phyloP scores from a whole-genome alignment of 2,329 filamentous ascomycete species.

The Gnomoniopsis sp. region DNA sequence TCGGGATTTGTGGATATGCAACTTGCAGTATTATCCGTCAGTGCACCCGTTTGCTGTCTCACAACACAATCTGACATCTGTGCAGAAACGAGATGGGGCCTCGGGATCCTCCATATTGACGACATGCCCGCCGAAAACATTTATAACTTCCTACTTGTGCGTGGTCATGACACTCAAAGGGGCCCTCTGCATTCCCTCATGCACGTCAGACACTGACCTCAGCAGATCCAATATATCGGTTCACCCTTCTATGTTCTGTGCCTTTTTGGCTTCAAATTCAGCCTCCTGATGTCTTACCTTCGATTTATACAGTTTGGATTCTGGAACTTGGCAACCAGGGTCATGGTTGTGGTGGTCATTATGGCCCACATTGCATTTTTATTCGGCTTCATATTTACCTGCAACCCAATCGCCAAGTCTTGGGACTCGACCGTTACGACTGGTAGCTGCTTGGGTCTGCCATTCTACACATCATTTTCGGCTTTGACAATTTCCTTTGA shows the following conservation, averaged over 20 bases:
- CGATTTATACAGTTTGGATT: conserved; percentile 20
- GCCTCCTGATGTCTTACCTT: neutral
- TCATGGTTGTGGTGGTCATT: conserved; percentile 31
- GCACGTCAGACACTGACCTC: neutral
- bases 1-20: conserved; percentile 4
- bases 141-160: neutral
- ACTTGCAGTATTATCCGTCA: neutral
- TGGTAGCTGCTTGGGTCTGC: conserved; percentile 37
- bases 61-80: neutral
- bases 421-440: conserved; percentile 37
- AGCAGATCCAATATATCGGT: conserved; percentile 1
- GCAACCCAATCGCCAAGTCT: conserved; percentile 30
- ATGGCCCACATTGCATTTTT: conserved; percentile 38
- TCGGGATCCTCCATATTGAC: neutral
- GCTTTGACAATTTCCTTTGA: conserved; percentile 40
- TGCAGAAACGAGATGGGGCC: conserved; percentile 2
- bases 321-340: conserved; percentile 32
- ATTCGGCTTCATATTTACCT: conserved; percentile 33
- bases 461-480: conserved; percentile 41
- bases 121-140: neutral
- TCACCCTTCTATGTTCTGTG: neutral
- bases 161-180: neutral
- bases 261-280: neutral
- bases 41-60: neutral
- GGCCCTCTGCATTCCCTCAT: neutral